Conservation (phyloP, 495 filamentous ascomycete genomes). For the Neurospora sublineolata region DNA sequence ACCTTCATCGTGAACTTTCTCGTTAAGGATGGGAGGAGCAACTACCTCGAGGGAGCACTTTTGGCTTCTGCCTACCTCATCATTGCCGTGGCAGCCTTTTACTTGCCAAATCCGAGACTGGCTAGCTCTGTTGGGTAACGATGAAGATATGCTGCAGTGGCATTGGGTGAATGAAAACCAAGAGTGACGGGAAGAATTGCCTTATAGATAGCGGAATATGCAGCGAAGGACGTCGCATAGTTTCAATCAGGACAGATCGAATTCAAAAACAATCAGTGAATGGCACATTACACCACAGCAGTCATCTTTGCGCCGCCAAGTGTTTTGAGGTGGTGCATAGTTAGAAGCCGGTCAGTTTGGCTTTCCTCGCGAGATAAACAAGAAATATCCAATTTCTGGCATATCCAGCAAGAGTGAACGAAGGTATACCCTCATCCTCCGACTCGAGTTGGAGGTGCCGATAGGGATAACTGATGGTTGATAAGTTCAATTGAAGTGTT, state of each 20-base stretch:
- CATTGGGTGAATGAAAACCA: not conserved
- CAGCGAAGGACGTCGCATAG: not conserved
- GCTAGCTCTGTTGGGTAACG: slow-evolving; percentile 22
- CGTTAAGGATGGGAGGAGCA: slow-evolving; percentile 66
- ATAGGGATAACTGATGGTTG: not conserved
- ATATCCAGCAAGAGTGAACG: not conserved
- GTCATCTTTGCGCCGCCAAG: not conserved
- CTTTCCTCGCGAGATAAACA: not conserved
- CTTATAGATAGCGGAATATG: not conserved
- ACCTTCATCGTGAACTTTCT: slow-evolving; percentile 77
- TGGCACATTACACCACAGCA: not conserved
- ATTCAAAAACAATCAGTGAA: not conserved
- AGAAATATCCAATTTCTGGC: not conserved
- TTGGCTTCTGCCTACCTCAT: slow-evolving; percentile 68
- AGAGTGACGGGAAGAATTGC: not conserved
- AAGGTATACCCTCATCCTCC: not conserved
- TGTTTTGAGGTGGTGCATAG: not conserved
- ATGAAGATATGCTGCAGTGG: not conserved
- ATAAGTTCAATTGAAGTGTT: not conserved
- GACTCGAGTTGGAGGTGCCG: not conserved
- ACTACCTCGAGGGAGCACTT: slow-evolving; percentile 71
- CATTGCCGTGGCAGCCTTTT: slow-evolving; percentile 49
- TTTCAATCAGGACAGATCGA: not conserved
- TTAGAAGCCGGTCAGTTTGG: no score
- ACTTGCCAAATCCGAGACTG: slow-evolving; percentile 42